These are phyloP conservation scores for Xylariaceae sp. DNA, from an alignment of 2,329 filamentous ascomycete genomes.

Conservation along the genomic window DNA sequence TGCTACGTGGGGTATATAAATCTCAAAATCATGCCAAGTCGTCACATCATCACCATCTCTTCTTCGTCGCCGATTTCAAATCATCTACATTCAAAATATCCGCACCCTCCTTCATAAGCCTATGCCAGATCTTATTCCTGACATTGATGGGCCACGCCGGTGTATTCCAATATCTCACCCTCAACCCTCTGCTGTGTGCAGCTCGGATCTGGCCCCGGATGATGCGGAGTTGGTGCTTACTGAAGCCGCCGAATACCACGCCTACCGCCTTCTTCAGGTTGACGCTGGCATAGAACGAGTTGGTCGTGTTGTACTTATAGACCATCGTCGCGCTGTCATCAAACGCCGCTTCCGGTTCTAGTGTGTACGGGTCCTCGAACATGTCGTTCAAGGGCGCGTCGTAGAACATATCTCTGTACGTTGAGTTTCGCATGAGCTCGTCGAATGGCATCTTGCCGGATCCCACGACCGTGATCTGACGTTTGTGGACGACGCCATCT, in stretches of 20 bases:
- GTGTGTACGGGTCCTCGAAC: slow-evolving; percentile 35
- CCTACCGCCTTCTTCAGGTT: slow-evolving; percentile 51
- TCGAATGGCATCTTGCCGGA: slow-evolving; percentile 64
- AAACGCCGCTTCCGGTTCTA: slow-evolving; percentile 5
- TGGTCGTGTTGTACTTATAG: slow-evolving; percentile 42
- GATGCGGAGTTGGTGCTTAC: slow-evolving; percentile 37
- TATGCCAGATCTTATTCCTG: slow-evolving; percentile 56
- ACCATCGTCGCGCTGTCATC: background rate
- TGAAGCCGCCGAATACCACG: slow-evolving; percentile 43
- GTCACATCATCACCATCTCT: slow-evolving; percentile 34
- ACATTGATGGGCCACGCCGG: slow-evolving; percentile 55
- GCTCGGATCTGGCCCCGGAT: slow-evolving; percentile 43
- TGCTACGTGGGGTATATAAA: too few relatives aligned
- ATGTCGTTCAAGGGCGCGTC: slow-evolving; percentile 58
- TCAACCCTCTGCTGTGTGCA: slow-evolving; percentile 49
- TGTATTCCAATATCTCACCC: slow-evolving; percentile 59
- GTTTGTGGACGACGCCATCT: slow-evolving; percentile 46
- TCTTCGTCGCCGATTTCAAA: slow-evolving; percentile 43
- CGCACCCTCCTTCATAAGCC: slow-evolving; percentile 54
- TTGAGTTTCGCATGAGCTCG: slow-evolving; percentile 49
- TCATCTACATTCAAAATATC: slow-evolving; percentile 64
- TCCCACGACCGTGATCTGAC: slow-evolving; percentile 66
- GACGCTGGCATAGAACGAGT: slow-evolving; percentile 60
- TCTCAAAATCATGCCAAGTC: too few relatives aligned
- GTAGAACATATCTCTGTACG: slow-evolving; percentile 61